phyloP scores from a whole-genome alignment of 768 basidiomycete species.

The Suillus brevipes region DNA sequence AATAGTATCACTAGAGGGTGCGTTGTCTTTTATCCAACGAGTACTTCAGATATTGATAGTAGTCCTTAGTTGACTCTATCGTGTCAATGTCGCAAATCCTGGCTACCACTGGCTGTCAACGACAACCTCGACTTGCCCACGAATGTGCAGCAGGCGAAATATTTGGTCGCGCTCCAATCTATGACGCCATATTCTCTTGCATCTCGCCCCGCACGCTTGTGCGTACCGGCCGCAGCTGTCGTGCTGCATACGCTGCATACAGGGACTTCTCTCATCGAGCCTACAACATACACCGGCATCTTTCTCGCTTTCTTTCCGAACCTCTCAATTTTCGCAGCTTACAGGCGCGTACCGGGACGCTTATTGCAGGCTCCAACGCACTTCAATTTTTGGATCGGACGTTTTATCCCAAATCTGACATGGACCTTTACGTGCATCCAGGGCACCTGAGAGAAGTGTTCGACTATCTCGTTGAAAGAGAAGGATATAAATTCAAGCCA shows the following conservation, averaged over 20 bases:
- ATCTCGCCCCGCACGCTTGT: conserved; percentile 22
- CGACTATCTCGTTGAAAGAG: conserved; percentile 27
- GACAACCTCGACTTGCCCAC: not conserved
- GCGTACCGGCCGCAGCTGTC: conserved; percentile 20
- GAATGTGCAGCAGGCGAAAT: conserved; percentile 2
- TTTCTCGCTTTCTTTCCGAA: conserved; percentile 33
- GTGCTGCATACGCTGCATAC: conserved; percentile 12
- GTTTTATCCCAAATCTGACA: conserved; percentile 42
- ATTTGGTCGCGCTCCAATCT: conserved; percentile 12
- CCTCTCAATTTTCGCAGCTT: conserved; percentile 37
- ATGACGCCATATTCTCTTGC: conserved; percentile 12
- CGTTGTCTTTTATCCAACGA: not conserved
- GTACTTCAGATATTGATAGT: not conserved
- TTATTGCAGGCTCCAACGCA: conserved; percentile 51
- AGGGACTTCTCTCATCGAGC: conserved; percentile 20
- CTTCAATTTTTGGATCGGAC: conserved; percentile 48
- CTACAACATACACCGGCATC: conserved; percentile 31
- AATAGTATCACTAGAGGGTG: not conserved
- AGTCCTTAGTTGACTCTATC: not conserved
- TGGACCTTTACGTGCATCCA: conserved; percentile 45
- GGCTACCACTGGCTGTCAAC: not conserved
- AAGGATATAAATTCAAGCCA: conserved; percentile 31
- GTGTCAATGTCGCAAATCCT: not conserved
- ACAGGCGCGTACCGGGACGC: conserved; percentile 39
- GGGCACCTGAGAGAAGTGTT: conserved; percentile 27